Base-by-base conservation (phyloP, 805 yeast genomes). In the Hanseniaspora osmophila region DNA sequence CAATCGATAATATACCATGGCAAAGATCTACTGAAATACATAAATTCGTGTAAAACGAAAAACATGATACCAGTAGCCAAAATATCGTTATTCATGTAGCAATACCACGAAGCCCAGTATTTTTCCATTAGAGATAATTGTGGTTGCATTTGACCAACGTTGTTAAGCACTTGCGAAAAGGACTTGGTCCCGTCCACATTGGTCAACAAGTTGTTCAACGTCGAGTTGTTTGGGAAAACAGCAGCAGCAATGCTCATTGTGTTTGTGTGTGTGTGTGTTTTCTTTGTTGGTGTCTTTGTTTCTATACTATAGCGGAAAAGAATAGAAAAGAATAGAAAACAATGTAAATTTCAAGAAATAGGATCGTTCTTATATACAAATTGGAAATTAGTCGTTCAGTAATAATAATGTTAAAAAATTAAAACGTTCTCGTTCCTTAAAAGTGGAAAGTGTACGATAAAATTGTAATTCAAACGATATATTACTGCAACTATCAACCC, bases 1-100 rank as follows among this genome's bases (percentile, higher is more conserved):
- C 74, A 71, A 63, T 88, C 97, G 53, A 90, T 75, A 51, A 90
- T 73, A 62, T 76, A 75, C 96, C 96, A 90, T 17, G 97, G 97
- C 52, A 90, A 58, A 58, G 88, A 82, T 61, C 97, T 77, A 44
- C 90, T 92, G 61, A 92, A 90, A 67, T 90, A 90, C 74, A 84
- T 75, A 44, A 83, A 52, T 66, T 90, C 98, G 64, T 90, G 98
- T 46, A 85, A 68, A 37, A 73, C 56, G 62, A 90, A 85, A 58
- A 87, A 80, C 62, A 90, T 65, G 41, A 87, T 62, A 4, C 97
- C 98, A 1, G 97, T 90, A 44, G 97, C 96, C 50, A 90, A 71
- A 32, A 83, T 71, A 64, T 90, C 98, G 63, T 90, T 90, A 54
- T 77, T 74, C 73, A 87, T 74, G 65, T 78, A 87, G 48, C 77